Base-by-base conservation (phyloP, 208 protist species). In the Leishmania lainsoni region DNA sequence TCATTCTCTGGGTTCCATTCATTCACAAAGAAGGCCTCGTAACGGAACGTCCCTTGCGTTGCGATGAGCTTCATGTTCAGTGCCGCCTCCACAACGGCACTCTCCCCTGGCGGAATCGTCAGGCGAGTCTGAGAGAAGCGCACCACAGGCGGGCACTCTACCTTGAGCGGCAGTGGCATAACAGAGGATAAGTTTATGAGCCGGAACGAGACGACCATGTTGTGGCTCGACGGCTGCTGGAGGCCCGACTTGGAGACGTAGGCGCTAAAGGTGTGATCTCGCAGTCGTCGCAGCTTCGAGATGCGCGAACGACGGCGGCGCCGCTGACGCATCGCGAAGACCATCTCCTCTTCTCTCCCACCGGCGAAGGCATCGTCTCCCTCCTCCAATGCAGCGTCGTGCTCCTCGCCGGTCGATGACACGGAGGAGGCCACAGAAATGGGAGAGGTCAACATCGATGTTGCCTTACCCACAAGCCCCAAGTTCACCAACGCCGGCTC, bases 1-100 rank as follows among this genome's bases (percentile, higher is more conserved):
- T 97, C 94, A 74, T 97, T 97, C 81, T 96, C 94, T 3, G 90
- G 87, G 79, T 97, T 97, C 59, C 89, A 86, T 79, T 91, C 92
- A 77, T 97, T 97, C 35, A 95, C 88, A 80, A 97, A 96, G 76
- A 90, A 96, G 14, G 92, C 89, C 72, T 91, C 86, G 77, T 92
- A 92, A 32, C 86, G 87, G 74, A 97, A 97, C 29, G 87, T 85
- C 32, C 94, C 94, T 75, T 97, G 92, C 42, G 84, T 88, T 4
- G 84, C 86, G 63, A 95, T 94, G 39, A 90, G 85, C 66, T 92
- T 86, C 35, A 91, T 73, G 78, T 91, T 87, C 75, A 97, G 78
- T 22, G 65, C 83, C 17, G 87, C 94, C 71, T 94, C 88, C 48
- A 95, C 89, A 69, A 81, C 73, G 16, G 81, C 61, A 26, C 83